Evolutionary conservation across 176 grass and related monocot genomes (phyloP), one percentile per base, ranked within the genome.

Genomic region (Juncus inflexus): DNA sequence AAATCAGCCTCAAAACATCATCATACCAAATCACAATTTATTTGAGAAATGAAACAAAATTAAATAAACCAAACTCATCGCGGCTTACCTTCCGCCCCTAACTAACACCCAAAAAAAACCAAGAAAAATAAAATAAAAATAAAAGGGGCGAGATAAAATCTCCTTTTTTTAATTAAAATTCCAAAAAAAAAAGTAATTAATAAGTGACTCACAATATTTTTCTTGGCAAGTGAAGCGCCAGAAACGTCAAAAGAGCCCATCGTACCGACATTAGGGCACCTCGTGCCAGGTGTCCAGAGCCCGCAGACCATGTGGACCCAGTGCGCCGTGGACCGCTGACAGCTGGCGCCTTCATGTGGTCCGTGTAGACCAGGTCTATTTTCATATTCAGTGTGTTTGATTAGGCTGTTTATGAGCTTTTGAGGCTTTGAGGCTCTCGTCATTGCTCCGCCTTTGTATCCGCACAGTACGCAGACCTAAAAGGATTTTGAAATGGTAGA

Each of bases 241-340:
- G 87, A 97, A 15, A 97, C 55, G 77, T 91, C 92, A 65, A 97
- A 97, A 75, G 82, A 71, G 45, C 69, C 83, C 92, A 97, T 97
- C 62, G 92, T 97, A 67, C 70, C 66, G 8, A 79, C 75, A 84
- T 97, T 97, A 63, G 92, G 92, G 59, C 87, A 97, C 78, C 86
- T 74, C 64, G 92, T 91, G 70, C 87, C 84, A 70, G 92, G 92
- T 41, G 87, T 97, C 92, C 92, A 97, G 3, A 97, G 73, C 36
- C 85, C 82, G 81, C 92, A 97, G 74, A 97, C 92, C 80, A 97
- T 73, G 69, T 97, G 92, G 76, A 97, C 75, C 92, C 92, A 97
- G 58, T 86, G 85, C 45, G 49, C 75, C 57, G 50, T 65, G 16
- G 55, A 57, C 63, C 11, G 35, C 52, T 69, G 52, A 54, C 35